Base-by-base conservation (phyloP, 352 stramenopile genomes). In the Phytophthora fragariae region DNA sequence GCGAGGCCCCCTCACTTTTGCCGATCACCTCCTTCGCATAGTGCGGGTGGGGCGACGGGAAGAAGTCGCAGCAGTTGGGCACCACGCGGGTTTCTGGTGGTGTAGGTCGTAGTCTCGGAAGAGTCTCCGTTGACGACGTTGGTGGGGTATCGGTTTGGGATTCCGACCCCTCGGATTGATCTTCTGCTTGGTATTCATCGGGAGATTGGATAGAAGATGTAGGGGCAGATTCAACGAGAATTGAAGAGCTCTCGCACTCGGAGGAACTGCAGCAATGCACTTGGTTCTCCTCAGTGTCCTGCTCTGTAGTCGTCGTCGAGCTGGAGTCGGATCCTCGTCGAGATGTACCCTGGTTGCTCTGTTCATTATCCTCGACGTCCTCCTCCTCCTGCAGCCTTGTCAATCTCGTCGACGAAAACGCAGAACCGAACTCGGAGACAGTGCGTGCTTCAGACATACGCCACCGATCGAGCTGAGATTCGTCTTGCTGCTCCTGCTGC, bases 61-160 rank as follows among this genome's bases (percentile, higher is more conserved):
- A 82, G 47, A 61, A 79, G 47, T 82, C 75, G 52, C 75, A 82
- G 71, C 75, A 82, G 19, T 82, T 79, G 17, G 75, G 71, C 10
- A 75, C 47, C 8, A 82, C 71, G 39, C 62, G 68, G 47, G 53
- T 53, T 24, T 39, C 17, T 3, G 63, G 71, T 55, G 71, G 21
- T 29, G 56, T 73, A 27, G 63, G 66, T 70, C 47, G 66, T 41
- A 79, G 52, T 19, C 56, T 69, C 39, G 75, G 75, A 29, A 82
- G 71, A 53, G 53, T 52, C 62, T 66, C 35, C 35, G 53, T 37
- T 17, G 65, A 64, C 58, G 65, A 49, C 56, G 49, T 56, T 50
- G 65, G 47, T 44, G 69, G 33, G 9, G 62, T 65, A 4, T 69
- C 49, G 2, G 27, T 63, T 7, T 55, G 62, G 29, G 14, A 50